Evolutionary conservation across 2,329 filamentous ascomycete species (phyloP), one percentile per base, ranked within the genome.

Genomic region (Stagonosporopsis cucurbitacearum): DNA sequence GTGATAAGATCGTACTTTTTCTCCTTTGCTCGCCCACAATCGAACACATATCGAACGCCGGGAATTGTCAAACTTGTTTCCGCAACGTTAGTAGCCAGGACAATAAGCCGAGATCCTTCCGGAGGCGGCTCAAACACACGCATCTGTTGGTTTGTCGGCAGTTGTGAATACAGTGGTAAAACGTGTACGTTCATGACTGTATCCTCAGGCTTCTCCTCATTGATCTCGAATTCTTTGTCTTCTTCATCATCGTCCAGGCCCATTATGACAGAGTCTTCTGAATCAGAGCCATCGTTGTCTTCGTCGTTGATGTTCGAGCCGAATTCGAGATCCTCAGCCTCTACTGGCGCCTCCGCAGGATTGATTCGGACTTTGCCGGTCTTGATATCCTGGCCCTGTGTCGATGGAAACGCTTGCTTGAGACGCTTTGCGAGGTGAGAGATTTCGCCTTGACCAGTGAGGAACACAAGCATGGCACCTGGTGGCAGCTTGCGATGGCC

Each of bases 51-150:
- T 57, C 91, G 87, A 58, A 96, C 93, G 1, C 92, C 93, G 0
- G 95, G 94, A 54, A 99, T 99, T 0, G 95, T 99, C 72, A 99
- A 83, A 84, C 91, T 96, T 0, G 95, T 99, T 76, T 99, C 95
- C 0, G 95, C 95, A 40, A 99, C 92, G 75, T 99, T 99, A 39
- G 95, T 99, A 0, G 95, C 92, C 36, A 99, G 79, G 4, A 99
- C 89, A 47, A 99, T 90, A 22, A 95, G 84, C 8, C 95, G 87
- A 8, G 90, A 90, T 15, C 90, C 90, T 51, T 93, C 89, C 0
- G 94, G 93, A 0, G 91, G 86, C 0, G 88, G 82, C 60, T 96
- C 89, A 67, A 99, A 99, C 9, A 99, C 92, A 56, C 87, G 86
- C 71, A 97, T 84, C 76, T 99, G 95, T 68, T 98, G 92, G 64